These are phyloP conservation scores for Boechera stricta DNA, from an alignment of 345 rosid species.

Conservation along the genomic window DNA sequence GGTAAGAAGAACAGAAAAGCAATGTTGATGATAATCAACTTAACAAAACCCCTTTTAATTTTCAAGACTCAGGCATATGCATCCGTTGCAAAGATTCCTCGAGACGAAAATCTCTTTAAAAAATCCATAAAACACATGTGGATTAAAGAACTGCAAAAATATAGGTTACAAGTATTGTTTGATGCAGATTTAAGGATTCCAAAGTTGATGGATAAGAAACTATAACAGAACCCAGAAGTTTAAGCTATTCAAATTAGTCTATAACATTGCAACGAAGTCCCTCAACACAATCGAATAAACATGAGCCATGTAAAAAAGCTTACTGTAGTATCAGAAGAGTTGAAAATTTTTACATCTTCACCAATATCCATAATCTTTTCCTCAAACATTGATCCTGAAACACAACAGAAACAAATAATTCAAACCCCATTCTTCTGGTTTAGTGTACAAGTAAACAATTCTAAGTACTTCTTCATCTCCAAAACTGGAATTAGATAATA, in stretches of 20 bases:
- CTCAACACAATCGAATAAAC: neutral
- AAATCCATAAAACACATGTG: neutral
- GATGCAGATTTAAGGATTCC: neutral
- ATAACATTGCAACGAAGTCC: neutral
- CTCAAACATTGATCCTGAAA: constrained; percentile 53
- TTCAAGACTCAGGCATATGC: no score
- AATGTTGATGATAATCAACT: neutral
- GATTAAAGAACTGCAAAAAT: neutral
- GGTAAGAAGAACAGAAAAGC: neutral
- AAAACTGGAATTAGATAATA: neutral
- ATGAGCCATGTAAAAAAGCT: constrained; percentile 6
- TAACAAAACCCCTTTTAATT: neutral
- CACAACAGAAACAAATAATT: neutral
- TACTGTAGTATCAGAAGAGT: constrained; percentile 50
- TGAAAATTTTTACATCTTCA: constrained; percentile 38
- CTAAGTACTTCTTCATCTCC: constrained; percentile 5
- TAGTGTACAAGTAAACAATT: constrained; percentile 16
- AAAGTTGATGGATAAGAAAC: neutral
- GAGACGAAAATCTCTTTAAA: neutral
- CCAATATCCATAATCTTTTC: constrained; percentile 44
- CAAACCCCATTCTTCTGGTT: neutral
- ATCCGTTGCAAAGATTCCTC: no score
- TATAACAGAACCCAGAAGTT: constrained; percentile 5
- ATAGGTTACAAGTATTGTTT: neutral
- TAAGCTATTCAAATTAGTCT: constrained; percentile 4